Percentiles rank a stretch among this genome's conserved stretches.
Conservation (phyloP, 768 basidiomycete genomes). For the Coprinopsis cinerea region DNA sequence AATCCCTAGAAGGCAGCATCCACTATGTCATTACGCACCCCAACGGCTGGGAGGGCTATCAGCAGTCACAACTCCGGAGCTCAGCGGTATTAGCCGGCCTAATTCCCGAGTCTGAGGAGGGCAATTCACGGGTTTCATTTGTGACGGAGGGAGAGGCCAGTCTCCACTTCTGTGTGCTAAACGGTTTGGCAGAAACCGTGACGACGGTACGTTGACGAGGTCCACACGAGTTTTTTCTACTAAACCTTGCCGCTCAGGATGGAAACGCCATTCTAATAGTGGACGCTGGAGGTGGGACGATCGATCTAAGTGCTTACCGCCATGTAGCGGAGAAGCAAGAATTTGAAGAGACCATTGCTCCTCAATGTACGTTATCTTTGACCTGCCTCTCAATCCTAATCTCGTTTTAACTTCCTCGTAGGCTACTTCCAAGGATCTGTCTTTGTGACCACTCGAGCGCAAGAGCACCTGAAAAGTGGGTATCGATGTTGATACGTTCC, state of each 20-base stretch:
- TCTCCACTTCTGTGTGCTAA: slow-evolving; percentile 45
- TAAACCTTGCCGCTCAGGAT: slow-evolving; percentile 20
- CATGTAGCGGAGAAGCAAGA: slow-evolving; percentile 13
- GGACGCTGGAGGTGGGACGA: slow-evolving; percentile 56
- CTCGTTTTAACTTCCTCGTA: slow-evolving; percentile 11
- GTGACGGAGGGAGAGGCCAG: slow-evolving; percentile 59
- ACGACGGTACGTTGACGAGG: slow-evolving; percentile 17
- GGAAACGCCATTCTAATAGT: slow-evolving; percentile 45
- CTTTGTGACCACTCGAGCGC: slow-evolving; percentile 37
- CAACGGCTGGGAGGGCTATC: slow-evolving; percentile 54
- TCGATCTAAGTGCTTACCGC: slow-evolving; percentile 49
- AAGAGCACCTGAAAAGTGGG: slow-evolving; percentile 28
- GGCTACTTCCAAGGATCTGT: slow-evolving; percentile 43
- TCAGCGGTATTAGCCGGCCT: slow-evolving; percentile 50
- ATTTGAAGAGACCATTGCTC: slow-evolving; percentile 39
- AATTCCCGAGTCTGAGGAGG: slow-evolving; percentile 30
- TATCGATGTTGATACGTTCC: neutral
- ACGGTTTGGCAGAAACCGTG: slow-evolving; percentile 31
- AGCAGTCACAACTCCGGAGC: slow-evolving; percentile 45
- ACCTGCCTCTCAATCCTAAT: neutral
- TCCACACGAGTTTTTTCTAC: neutral
- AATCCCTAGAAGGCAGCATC: slow-evolving; percentile 31
- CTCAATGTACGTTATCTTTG: slow-evolving; percentile 27
- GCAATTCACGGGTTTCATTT: slow-evolving; percentile 37
- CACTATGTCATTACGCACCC: slow-evolving; percentile 52